Evolutionary conservation across 2,329 filamentous ascomycete species (phyloP), one percentile per base, ranked within the genome.

Genomic region (Neopestalotiopsis sp.): DNA sequence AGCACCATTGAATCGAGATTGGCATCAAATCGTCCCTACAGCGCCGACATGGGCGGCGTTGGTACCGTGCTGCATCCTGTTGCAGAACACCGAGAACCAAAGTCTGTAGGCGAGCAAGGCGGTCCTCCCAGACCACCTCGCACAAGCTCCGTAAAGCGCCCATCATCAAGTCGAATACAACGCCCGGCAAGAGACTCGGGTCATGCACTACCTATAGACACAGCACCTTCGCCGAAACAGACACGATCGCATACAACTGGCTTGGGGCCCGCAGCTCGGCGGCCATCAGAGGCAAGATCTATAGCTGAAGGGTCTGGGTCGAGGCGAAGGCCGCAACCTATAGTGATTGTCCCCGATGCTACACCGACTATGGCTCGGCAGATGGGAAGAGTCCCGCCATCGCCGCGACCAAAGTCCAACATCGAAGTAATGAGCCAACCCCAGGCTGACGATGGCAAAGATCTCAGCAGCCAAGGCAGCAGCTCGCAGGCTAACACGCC

Each of bases 61-160:
- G 74, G 76, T 9, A 80, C 76, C 3, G 76, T 78, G 5, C 72
- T 82, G 24, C 79, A 79, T 12, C 77, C 82, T 1, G 77, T 82
- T 5, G 72, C 71, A n/a, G 81, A 83, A 70, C 75, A 76, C 53
- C 73, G 72, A 17, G 81, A 83, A 73, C 79, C 78, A 59, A 34
- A 34, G 17, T 9, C 57, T 14, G 9, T 28, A 14, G 13, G 13
- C 13, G 14, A 10, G 14, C 45, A 17, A n/a, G 20, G n/a, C 5
- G n/a, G 14, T 9, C 45, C 45, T 2, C 17, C 45, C 14, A 53
- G 45, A 17, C 57, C 57, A 10, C 24, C 24, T 14, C 57, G 57
- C 7, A 24, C 57, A 12, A 34, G 30, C 14, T 59, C 20, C 14
- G 7, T 53, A 17, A 53, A 53, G n/a, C 45, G 45, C 17, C 45